A percentile compares a stretch with the other conserved stretches of the same genome.
Evolutionary conservation across 306 rosid species (phyloP).

Genomic region (Gleditsia sinensis): DNA sequence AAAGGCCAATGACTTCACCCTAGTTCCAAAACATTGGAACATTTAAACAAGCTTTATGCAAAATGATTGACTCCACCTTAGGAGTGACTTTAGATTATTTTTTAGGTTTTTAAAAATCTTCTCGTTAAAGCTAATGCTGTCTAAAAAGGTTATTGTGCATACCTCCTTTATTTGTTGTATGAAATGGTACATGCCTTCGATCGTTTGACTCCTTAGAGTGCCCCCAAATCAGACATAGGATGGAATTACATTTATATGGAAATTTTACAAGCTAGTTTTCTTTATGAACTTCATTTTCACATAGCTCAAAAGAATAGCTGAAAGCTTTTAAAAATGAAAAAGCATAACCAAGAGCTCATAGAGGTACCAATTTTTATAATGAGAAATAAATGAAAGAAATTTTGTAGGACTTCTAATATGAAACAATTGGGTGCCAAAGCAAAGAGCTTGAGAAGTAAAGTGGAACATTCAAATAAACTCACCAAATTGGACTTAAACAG

Average conservation of each 20-base stretch:
- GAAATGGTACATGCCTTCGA: conserved; percentile 60
- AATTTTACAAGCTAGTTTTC: not conserved
- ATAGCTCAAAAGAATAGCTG: conserved; percentile 13
- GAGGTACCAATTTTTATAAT: not conserved
- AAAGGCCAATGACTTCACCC: no score
- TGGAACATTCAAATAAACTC: not conserved
- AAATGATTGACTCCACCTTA: not conserved
- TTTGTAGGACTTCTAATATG: not conserved
- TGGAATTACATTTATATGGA: conserved; percentile 50
- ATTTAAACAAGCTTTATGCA: not conserved
- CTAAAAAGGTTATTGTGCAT: conserved; percentile 14
- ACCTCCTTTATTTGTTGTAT: conserved; percentile 63
- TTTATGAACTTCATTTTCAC: not conserved
- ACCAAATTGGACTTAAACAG: conserved; percentile 5
- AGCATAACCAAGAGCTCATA: not conserved
- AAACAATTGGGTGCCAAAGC: conserved; percentile 9
- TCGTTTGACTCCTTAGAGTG: conserved; percentile 67
- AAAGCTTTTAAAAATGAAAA: conserved; percentile 21
- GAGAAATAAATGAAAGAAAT: not conserved
- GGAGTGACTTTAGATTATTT: not conserved
- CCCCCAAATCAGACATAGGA: conserved; percentile 66
- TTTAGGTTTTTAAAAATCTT: not conserved
- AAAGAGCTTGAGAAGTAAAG: conserved; percentile 1
- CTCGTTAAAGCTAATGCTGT: conserved; percentile 11
- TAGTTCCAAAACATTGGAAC: no score